These are phyloP conservation scores for Metschnikowia baotianmanensis DNA, from an alignment of 805 yeast species.

Conservation along the genomic window DNA sequence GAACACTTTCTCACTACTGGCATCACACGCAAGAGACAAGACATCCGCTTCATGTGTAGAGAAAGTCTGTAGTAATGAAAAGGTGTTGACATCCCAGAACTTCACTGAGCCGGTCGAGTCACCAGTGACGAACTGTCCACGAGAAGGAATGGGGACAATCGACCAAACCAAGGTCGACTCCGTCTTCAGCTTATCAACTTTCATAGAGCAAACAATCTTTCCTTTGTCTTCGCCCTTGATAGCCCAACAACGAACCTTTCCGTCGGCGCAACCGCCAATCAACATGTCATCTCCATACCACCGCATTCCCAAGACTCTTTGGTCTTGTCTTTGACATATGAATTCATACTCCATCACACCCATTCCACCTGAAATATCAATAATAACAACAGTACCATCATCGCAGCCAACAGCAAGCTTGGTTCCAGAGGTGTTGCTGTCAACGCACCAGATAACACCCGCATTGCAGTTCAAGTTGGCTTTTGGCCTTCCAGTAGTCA, in stretches of 20 bases:
- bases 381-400: constrained; percentile 82
- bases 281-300: constrained; percentile 69
- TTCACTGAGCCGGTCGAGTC: constrained; percentile 95
- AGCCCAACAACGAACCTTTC: constrained; percentile 81
- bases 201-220: constrained; percentile 76
- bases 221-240: constrained; percentile 48
- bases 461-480: constrained; percentile 85
- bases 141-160: constrained; percentile 58
- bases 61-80: constrained; percentile 77
- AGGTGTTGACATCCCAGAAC: constrained; percentile 83
- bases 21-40: constrained; percentile 63
- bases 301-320: constrained; percentile 73
- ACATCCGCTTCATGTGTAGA: constrained; percentile 90
- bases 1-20: constrained; percentile 61
- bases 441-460: constrained; percentile 90
- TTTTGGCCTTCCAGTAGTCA: constrained; percentile 66
- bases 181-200: constrained; percentile 83
- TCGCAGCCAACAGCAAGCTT: constrained; percentile 91
- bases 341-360: constrained; percentile 75
- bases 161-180: constrained; percentile 94
- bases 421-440: constrained; percentile 57
- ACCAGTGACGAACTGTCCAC: constrained; percentile 83
- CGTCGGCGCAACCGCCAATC: constrained; percentile 96
- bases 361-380: constrained; percentile 84
- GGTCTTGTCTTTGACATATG: constrained; percentile 78